Evolutionary conservation across 78 protist species (phyloP).

Genomic region (Speleostelium caveatum): DNA sequence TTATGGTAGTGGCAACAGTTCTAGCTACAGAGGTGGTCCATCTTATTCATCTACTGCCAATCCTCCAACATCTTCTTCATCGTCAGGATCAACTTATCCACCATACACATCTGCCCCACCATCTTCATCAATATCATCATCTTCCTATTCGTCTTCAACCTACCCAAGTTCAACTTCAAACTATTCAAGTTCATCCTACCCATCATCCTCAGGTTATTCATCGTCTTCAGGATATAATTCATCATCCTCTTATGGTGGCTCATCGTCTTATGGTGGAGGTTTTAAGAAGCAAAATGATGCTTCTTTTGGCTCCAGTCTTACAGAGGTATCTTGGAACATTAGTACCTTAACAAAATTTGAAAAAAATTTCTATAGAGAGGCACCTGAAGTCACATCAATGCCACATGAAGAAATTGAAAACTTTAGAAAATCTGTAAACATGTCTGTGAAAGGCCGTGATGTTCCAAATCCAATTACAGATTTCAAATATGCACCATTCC

Average conservation of each 20-base stretch:
- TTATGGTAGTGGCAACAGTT: background rate
- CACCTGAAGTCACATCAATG: conserved; percentile 11
- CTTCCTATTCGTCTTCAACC: background rate
- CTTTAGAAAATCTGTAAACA: conserved; percentile 18
- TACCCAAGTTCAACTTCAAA: background rate
- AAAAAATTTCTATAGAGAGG: conserved; percentile 81
- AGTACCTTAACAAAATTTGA: conserved; percentile 49
- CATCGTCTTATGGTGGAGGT: background rate
- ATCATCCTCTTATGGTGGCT: background rate
- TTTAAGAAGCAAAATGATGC: background rate
- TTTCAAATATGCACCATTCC: conserved; percentile 69
- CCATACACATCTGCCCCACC: background rate
- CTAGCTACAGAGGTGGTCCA: too few relatives aligned
- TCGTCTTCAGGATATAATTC: background rate
- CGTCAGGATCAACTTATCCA: background rate
- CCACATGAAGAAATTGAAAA: conserved; percentile 24
- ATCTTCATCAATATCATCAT: background rate
- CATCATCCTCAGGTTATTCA: background rate
- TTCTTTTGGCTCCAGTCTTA: conserved; percentile 26
- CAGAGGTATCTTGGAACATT: conserved; percentile 11
- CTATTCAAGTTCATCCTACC: background rate
- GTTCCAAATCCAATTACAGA: conserved; percentile 61
- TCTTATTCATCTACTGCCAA: background rate
- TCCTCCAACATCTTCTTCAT: background rate
- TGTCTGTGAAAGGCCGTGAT: conserved; percentile 56